These are phyloP conservation scores for Ogataea pignaliae DNA, from an alignment of 805 yeast genomes.

Conservation along the genomic window DNA sequence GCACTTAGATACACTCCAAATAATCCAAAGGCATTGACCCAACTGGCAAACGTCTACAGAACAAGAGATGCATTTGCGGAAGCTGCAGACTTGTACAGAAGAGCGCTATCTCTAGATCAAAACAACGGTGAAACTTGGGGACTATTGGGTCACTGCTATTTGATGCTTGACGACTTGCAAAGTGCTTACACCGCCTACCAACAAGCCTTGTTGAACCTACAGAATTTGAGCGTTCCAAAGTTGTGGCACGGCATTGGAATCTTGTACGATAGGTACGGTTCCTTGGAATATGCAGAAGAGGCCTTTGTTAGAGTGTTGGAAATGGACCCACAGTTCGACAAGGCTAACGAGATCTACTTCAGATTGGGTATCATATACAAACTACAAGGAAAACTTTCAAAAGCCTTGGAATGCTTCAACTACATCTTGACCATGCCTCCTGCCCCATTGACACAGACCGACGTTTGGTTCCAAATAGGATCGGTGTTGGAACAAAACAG, in stretches of 20 bases:
- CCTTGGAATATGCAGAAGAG: slow-evolving; percentile 95
- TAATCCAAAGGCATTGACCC: slow-evolving; percentile 78
- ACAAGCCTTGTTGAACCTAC: slow-evolving; percentile 86
- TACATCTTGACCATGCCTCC: slow-evolving; percentile 91
- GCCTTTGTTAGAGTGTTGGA: slow-evolving; percentile 95
- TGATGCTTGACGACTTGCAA: slow-evolving; percentile 94
- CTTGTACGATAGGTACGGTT: slow-evolving; percentile 91
- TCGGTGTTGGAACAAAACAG: slow-evolving; percentile 91
- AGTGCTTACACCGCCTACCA: slow-evolving; percentile 96
- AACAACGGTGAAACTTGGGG: slow-evolving; percentile 98
- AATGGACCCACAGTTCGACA: slow-evolving; percentile 93
- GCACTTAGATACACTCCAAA: slow-evolving; percentile 84
- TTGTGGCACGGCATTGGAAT: slow-evolving; percentile 99
- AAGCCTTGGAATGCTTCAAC: slow-evolving; percentile 91
- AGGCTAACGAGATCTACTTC: slow-evolving; percentile 94
- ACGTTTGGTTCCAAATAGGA: slow-evolving; percentile 98
- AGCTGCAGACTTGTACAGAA: slow-evolving; percentile 91
- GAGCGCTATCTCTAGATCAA: slow-evolving; percentile 74
- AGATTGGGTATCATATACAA: slow-evolving; percentile 94
- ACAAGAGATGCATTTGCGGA: slow-evolving; percentile 86
- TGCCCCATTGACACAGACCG: slow-evolving; percentile 91
- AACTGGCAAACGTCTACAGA: slow-evolving; percentile 83
- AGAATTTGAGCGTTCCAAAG: slow-evolving; percentile 92
- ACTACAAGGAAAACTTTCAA: slow-evolving; percentile 82
- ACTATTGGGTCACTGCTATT: slow-evolving; percentile 88